Percentiles rank a stretch among this genome's conserved stretches.
These are phyloP conservation scores for Candida peoriensis DNA, from an alignment of 805 yeast genomes.

Conservation along the genomic window DNA sequence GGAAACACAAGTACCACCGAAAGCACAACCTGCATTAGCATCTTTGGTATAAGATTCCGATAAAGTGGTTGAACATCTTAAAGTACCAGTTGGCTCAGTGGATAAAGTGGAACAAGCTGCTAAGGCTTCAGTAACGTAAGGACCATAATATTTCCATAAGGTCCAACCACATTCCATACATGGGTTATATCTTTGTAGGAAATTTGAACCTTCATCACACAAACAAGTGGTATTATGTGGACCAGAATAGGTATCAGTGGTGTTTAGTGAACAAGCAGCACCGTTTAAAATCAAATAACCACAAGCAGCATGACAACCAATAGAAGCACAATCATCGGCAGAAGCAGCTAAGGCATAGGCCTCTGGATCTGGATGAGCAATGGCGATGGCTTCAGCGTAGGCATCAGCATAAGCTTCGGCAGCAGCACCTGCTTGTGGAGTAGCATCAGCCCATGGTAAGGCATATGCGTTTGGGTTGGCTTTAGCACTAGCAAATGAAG, in stretches of 20 bases:
- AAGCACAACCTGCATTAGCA: constrained; percentile 14
- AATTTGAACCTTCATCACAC: constrained; percentile 19
- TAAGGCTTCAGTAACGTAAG: constrained; percentile 25
- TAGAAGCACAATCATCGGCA: constrained; percentile 24
- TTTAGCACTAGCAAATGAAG: constrained; percentile 1
- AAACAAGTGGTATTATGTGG: constrained; percentile 22
- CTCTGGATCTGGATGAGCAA: constrained; percentile 18
- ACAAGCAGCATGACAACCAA: constrained; percentile 30
- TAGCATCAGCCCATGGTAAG: constrained; percentile 19
- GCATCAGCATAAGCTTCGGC: constrained; percentile 19
- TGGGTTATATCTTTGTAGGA: constrained; percentile 17
- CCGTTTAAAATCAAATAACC: constrained; percentile 31
- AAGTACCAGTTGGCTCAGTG: constrained; percentile 25
- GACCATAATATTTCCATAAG: constrained; percentile 29
- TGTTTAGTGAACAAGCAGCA: constrained; percentile 26
- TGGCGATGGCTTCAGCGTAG: constrained; percentile 18
- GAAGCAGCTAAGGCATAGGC: constrained; percentile 19
- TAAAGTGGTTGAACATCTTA: constrained; percentile 19
- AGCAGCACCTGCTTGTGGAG: constrained; percentile 16
- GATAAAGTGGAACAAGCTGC: constrained; percentile 23
- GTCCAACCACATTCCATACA: constrained; percentile 38
- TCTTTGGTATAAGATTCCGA: constrained; percentile 14
- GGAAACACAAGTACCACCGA: constrained; percentile 10
- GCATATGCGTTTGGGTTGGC: constrained; percentile 10
- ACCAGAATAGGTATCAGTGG: constrained; percentile 19